Base-by-base conservation (phyloP, 208 protist genomes). In the Angomonas desouzai region DNA sequence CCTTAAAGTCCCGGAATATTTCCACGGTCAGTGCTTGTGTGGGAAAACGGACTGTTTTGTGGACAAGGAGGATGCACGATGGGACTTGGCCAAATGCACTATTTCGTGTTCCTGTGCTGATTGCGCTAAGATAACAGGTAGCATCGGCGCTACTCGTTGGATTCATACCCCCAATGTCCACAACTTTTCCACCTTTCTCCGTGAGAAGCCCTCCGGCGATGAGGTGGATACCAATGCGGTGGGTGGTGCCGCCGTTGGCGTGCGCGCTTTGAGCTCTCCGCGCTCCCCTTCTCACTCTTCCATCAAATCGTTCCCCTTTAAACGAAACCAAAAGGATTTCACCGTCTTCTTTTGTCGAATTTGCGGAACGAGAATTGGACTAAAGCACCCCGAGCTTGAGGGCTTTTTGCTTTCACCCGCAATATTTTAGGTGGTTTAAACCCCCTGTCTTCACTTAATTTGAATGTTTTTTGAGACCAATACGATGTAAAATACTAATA, bases 401-500 rank as follows among this genome's bases (percentile, higher is more conserved):
- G 89, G 89, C 1, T 25, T 81, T 2, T 60, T 94, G 23, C 40
- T 94, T 18, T 71, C 77, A 11, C 86, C 83, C 53, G 36, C 70
- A 4, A 47, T 76, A 6, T 71, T 94, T 1, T 72, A 79, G 25
- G 68, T 66, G 13, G 6, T 18, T 18, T 20, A 13, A n/a, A 64
- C 29, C 33, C 11, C 27, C 25, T 45, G 3, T 33, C 34, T 23
- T 57, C 40, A 6, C 22, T 58, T 67, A 48, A 36, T 60, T 67
- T 30, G 16, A 45, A 51, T 56, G 20, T 48, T 60, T 36, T 60
- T 60, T 33, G 32, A 48, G n/a, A n/a, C n/a, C n/a, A n/a, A n/a
- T n/a, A n/a, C n/a, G n/a, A n/a, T n/a, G n/a, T n/a, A n/a, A n/a
- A n/a, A n/a, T n/a, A n/a, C n/a, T n/a, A n/a, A n/a, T n/a, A n/a